phyloP scores from a whole-genome alignment of 805 yeast genomes.

The Cyberlindnera bimundalis region DNA sequence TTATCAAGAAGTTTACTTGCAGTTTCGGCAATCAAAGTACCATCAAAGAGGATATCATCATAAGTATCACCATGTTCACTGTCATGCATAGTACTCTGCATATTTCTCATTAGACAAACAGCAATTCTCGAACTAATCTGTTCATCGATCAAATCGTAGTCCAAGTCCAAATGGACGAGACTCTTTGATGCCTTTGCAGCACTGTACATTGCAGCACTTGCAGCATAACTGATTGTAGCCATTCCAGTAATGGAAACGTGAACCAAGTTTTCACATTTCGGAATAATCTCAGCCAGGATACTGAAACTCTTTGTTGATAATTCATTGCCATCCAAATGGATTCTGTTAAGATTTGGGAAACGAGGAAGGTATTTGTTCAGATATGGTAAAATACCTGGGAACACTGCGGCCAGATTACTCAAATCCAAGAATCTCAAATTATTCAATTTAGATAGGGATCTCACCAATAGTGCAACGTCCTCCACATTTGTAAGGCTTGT shows the following conservation, averaged over 20 bases:
- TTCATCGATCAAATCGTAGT: conserved; percentile 57
- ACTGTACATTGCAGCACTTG: conserved; percentile 62
- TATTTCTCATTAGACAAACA: conserved; percentile 75
- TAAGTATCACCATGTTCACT: conserved; percentile 32
- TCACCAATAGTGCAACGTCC: conserved; percentile 47
- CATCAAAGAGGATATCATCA: conserved; percentile 72
- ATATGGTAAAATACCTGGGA: conserved; percentile 57
- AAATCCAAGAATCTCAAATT: conserved; percentile 70
- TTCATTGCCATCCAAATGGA: conserved; percentile 70
- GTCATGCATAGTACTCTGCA: conserved; percentile 50
- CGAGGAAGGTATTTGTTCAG: conserved; percentile 65
- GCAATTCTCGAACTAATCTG: conserved; percentile 70
- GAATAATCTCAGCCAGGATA: conserved; percentile 62
- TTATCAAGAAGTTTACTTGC: conserved; percentile 61
- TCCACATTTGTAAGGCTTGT: conserved; percentile 54
- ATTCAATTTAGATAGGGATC: conserved; percentile 50
- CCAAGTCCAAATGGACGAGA: conserved; percentile 67
- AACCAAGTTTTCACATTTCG: conserved; percentile 61
- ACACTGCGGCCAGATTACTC: conserved; percentile 63
- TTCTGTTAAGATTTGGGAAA: conserved; percentile 57
- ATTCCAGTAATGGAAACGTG: conserved; percentile 72
- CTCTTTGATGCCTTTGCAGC: conserved; percentile 64
- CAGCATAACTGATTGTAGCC: conserved; percentile 49
- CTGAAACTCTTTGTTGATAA: conserved; percentile 53
- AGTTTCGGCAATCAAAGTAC: conserved; percentile 67